Conservation (phyloP, 2,329 filamentous ascomycete genomes). For the Alternaria brassicicola region DNA sequence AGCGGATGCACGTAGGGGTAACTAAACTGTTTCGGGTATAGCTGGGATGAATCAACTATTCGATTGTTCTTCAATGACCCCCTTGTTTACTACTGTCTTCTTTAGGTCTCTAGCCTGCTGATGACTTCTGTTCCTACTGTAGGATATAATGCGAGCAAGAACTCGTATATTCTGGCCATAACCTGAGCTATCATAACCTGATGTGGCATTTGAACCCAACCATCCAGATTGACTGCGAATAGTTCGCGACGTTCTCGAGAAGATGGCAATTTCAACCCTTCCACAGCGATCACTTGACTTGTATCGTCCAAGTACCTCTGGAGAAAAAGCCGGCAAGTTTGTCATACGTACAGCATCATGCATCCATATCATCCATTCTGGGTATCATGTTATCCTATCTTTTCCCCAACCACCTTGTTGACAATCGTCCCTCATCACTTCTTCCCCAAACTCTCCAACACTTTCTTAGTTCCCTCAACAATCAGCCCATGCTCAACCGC, state of each 20-base stretch:
- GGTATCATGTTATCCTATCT: constrained; percentile 9
- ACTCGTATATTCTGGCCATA: neutral
- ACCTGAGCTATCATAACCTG: neutral
- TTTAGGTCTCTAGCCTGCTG: neutral
- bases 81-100: neutral
- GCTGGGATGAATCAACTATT: neutral
- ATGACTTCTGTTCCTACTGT: neutral
- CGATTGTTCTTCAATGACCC: neutral
- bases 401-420: neutral
- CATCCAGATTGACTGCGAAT: rapidly evolving
- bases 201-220: neutral
- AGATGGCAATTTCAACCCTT: neutral
- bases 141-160: neutral
- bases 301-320: neutral
- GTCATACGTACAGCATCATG: neutral
- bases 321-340: neutral
- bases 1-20: neutral
- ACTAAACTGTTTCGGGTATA: neutral
- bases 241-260: too few species aligned
- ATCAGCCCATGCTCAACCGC: constrained; percentile 77
- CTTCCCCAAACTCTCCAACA: constrained; percentile 50
- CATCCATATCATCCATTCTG: neutral
- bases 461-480: constrained; percentile 70
- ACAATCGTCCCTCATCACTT: neutral
- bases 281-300: neutral